A percentile compares a stretch with the other conserved stretches of the same genome.
These are phyloP conservation scores for Vitis amurensis DNA, from an alignment of 164 flowering plant genomes.

Conservation along the genomic window DNA sequence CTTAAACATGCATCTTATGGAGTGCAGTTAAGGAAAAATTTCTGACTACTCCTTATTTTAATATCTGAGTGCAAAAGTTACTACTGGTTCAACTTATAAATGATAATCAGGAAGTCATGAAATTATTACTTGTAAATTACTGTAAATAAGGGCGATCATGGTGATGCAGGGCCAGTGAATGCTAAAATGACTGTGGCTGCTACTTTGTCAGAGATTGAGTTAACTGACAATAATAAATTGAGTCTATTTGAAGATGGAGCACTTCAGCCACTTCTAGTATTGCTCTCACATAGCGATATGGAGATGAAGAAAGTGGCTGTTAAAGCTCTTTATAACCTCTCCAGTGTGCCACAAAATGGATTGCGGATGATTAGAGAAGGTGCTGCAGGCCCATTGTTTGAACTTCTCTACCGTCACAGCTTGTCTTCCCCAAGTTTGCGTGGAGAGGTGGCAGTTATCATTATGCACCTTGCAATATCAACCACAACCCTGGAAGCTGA, in stretches of 20 bases:
- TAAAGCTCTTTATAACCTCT: conserved; percentile 49
- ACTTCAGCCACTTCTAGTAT: conserved; percentile 35
- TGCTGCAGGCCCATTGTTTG: conserved; percentile 34
- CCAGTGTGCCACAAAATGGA: conserved; percentile 44
- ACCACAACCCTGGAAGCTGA: conserved; percentile 22
- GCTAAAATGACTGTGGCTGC: conserved; percentile 40
- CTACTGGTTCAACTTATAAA: too few relatives aligned
- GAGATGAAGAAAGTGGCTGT: conserved; percentile 38
- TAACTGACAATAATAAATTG: conserved; percentile 47
- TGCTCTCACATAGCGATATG: conserved; percentile 31
- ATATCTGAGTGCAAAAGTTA: too few relatives aligned
- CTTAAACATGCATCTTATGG: too few relatives aligned
- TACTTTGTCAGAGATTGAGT: conserved; percentile 56
- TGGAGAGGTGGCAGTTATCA: conserved; percentile 40
- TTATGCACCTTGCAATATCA: conserved; percentile 49
- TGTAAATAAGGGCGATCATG: not conserved
- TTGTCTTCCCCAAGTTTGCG: conserved; percentile 34
- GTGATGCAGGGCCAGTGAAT: conserved; percentile 38
- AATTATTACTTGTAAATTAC: too few relatives aligned
- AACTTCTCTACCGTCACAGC: conserved; percentile 35
- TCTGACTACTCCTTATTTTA: too few relatives aligned
- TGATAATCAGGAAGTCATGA: too few relatives aligned
- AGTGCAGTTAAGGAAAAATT: too few relatives aligned
- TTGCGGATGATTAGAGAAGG: conserved; percentile 49
- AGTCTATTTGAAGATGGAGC: conserved; percentile 45